phyloP scores from a whole-genome alignment of 129 eudicot species.

The Centaurea solstitialis region DNA sequence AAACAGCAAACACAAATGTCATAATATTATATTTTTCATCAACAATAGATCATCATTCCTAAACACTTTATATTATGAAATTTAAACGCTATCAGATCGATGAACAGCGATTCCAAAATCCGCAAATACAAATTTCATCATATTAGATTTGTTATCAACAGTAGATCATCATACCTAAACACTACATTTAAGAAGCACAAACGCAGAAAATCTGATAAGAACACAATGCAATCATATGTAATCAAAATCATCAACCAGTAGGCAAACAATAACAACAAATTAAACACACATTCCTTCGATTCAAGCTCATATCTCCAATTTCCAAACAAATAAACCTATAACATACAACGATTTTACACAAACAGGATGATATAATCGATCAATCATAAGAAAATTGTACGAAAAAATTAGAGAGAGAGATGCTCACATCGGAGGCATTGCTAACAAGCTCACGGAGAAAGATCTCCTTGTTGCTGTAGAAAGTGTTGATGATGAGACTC shows the following conservation, averaged over 20 bases:
- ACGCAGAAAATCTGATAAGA: not conserved
- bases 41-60: not conserved
- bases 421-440: constrained; percentile 62
- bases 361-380: not conserved
- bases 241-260: not conserved
- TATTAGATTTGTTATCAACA: not conserved
- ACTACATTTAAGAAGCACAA: not conserved
- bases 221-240: not conserved
- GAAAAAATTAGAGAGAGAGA: not conserved
- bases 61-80: not conserved
- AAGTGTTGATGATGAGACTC: constrained; percentile 36
- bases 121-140: not conserved
- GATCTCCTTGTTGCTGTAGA: constrained; percentile 65
- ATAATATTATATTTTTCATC: not conserved
- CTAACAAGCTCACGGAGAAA: constrained; percentile 72
- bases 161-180: not conserved
- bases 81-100: no score
- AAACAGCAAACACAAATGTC: not conserved
- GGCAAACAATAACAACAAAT: not conserved
- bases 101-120: not conserved
- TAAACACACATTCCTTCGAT: not conserved
- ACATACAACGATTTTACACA: not conserved
- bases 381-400: not conserved
- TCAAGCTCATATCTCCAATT: not conserved
- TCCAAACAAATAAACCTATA: not conserved